Evolutionary conservation across 106 monocot genomes (phyloP), one percentile per base, ranked within the genome.

Genomic region (Ottelia alismoides): DNA sequence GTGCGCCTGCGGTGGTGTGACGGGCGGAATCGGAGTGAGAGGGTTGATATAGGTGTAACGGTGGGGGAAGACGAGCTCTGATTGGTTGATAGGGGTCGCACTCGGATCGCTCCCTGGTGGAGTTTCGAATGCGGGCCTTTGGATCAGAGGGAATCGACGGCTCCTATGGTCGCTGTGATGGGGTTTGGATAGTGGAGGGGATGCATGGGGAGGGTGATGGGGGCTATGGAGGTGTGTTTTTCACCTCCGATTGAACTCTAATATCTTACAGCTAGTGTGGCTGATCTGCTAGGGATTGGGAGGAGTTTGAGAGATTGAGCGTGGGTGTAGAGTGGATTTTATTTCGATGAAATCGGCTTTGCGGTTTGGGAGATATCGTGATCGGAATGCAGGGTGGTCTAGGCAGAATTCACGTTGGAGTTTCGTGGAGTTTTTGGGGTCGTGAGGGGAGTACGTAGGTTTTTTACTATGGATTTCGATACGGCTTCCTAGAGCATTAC

Each of bases 121-220:
- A 3, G 20, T 2, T 70, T 71, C 51, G 43, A 76, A 75, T 53
- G 12, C 53, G n/a, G 22, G 52, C 71, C 81, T 29, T 85, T 51
- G 67, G 85, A 92, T 81, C 22, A 10, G 11, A 0, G 0, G 1
- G 0, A 3, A 65, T 74, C 62, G 48, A 83, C 79, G 79, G 79
- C 29, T 40, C 35, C 1, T 11, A 19, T 11, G 22, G 47, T 25
- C 52, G 11, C 2, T 17, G 14, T 20, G 3, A 20, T 58, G 28
- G 57, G 63, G 24, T 25, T 4, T 44, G 69, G 70, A 66, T 59
- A 49, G 65, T n/a, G 45, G 20, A 43, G 44, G 10, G 48, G 31
- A 30, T 18, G 49, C 7, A 16, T 10, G 5, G 7, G 25, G 35
- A 26, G 22, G 20, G 22, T 27, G 20, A 29, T 6, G 11, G 9